A percentile compares a stretch with the other conserved stretches of the same genome.
Evolutionary conservation across 176 grass and related monocot species (phyloP).

Genomic region (Alloteropsis semialata): DNA sequence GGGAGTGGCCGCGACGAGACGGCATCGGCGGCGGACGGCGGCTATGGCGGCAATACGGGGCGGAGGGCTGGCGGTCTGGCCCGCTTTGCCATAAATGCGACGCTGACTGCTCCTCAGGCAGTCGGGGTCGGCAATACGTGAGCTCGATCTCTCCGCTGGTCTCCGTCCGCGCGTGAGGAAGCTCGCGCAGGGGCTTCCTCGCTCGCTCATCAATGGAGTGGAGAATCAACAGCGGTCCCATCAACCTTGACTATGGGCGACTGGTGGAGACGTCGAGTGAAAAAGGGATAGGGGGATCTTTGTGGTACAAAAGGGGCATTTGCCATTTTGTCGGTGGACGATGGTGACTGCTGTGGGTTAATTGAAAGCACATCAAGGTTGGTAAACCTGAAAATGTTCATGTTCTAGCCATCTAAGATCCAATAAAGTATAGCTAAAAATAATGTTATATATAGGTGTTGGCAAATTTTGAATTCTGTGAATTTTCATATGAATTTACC

Average conservation of each 20-base stretch:
- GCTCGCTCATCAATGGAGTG: background rate
- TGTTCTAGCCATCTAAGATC: too few species aligned
- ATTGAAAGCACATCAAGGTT: too few species aligned
- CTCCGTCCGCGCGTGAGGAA: background rate
- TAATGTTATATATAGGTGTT: too few species aligned
- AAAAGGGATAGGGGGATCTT: background rate
- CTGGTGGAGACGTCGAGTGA: background rate
- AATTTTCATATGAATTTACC: too few species aligned
- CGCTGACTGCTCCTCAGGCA: too few species aligned
- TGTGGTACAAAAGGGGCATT: background rate
- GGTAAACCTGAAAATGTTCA: too few species aligned
- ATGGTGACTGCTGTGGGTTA: background rate
- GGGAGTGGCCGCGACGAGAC: too few species aligned
- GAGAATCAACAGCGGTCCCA: background rate
- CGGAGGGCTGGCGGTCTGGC: background rate
- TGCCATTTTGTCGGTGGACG: slow-evolving; percentile 3
- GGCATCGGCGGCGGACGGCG: too few species aligned
- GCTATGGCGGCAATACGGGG: too few species aligned
- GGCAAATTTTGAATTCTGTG: too few species aligned
- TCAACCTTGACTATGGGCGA: slow-evolving; percentile 2
- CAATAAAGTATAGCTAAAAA: too few species aligned
- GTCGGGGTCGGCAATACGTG: too few species aligned
- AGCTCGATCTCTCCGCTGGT: background rate
- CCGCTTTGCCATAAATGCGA: background rate
- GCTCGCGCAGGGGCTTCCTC: background rate